These are phyloP conservation scores for Penicillium palitans DNA, from an alignment of 2,329 filamentous ascomycete genomes.

Conservation along the genomic window DNA sequence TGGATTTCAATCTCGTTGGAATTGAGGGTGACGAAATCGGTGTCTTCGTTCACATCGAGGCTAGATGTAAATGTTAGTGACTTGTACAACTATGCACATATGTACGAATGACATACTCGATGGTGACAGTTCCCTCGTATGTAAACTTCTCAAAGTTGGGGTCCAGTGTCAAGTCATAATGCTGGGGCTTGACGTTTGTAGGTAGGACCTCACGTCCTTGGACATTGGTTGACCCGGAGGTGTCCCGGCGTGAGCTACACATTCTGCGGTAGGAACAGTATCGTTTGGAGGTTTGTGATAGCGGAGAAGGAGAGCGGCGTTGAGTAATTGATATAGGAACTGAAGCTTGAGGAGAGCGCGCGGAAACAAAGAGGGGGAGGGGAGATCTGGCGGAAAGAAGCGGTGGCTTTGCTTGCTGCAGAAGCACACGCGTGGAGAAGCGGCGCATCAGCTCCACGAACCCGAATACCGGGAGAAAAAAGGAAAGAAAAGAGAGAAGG, in stretches of 20 bases:
- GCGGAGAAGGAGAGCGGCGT: conserved; percentile 28
- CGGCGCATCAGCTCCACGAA: conserved; percentile 33
- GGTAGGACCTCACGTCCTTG: conserved; percentile 81
- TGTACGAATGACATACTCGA: conserved; percentile 60
- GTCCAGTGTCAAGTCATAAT: conserved; percentile 91
- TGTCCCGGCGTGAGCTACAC: conserved; percentile 68
- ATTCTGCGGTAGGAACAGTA: conserved; percentile 74
- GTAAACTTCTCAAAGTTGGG: conserved; percentile 85
- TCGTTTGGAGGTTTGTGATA: conserved; percentile 46
- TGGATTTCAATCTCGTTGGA: conserved; percentile 83
- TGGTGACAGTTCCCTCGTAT: conserved; percentile 79
- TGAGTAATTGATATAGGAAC: conserved; percentile 18
- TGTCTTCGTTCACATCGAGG: conserved; percentile 81
- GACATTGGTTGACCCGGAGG: conserved; percentile 58
- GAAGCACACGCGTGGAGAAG: conserved; percentile 38
- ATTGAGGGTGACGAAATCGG: conserved; percentile 82
- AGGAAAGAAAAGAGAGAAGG: conserved; percentile 1
- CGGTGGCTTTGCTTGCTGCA: conserved; percentile 39
- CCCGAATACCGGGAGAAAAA: conserved; percentile 13
- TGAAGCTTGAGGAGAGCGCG: conserved; percentile 25
- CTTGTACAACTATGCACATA: neutral
- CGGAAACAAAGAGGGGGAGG: conserved; percentile 29
- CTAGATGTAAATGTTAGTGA: conserved; percentile 36
- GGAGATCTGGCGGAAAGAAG: conserved; percentile 32
- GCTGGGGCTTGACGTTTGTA: conserved; percentile 83